phyloP scores from a whole-genome alignment of 805 yeast genomes.

The Monosporozyma solicola region DNA sequence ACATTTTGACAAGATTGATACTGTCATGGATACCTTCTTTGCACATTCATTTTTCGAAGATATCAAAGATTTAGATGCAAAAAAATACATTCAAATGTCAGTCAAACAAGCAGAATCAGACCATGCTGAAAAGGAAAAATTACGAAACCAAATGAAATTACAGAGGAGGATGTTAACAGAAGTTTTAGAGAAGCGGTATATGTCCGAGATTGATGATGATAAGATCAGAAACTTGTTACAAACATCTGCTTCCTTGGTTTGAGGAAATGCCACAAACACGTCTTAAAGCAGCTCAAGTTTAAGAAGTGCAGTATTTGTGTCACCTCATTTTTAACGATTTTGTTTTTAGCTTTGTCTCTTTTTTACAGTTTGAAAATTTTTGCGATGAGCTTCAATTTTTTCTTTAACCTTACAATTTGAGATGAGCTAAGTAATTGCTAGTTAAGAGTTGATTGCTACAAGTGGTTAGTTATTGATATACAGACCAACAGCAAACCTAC shows the following conservation, averaged over 20 bases:
- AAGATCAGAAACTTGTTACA: no score
- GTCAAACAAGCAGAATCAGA: no score
- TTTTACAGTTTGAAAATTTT: conserved; percentile 5
- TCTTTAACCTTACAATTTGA: conserved; percentile 1
- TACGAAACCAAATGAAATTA: no score
- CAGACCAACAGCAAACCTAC: background rate
- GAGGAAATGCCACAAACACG: background rate
- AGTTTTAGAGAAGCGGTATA: background rate
- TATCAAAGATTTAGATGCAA: no score
- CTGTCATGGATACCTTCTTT: no score
- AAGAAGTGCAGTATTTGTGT: background rate
- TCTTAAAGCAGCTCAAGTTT: background rate
- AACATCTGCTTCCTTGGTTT: background rate
- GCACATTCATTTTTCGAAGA: no score
- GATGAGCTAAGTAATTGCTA: background rate
- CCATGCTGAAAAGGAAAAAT: no score
- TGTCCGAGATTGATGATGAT: background rate
- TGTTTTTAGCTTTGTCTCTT: background rate
- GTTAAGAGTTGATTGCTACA: background rate
- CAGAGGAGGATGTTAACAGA: background rate
- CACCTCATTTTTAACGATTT: background rate
- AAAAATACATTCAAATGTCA: no score
- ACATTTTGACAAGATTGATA: no score
- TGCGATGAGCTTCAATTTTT: conserved; percentile 3
- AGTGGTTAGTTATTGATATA: background rate